Evolutionary conservation across 2,329 filamentous ascomycete species (phyloP).

Genomic region (Akanthomyces dipterigenus): DNA sequence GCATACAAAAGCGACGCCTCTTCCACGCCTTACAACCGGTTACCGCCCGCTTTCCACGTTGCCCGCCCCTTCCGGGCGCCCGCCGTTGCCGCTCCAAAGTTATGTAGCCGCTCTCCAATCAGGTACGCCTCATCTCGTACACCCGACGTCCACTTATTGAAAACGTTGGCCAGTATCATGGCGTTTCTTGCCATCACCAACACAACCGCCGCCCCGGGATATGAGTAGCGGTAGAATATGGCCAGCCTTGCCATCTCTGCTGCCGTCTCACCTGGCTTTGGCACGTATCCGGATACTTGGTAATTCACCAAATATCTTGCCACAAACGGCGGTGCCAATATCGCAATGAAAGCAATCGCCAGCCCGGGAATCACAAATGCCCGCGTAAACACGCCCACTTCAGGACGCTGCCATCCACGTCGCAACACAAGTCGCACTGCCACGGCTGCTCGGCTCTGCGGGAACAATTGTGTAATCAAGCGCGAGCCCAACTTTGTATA

Average conservation of each 20-base stretch:
- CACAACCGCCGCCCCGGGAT: slow-evolving; percentile 56
- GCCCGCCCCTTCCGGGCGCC: slow-evolving; percentile 28
- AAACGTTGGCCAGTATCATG: slow-evolving; percentile 50
- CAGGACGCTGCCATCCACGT: slow-evolving; percentile 71
- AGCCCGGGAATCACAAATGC: slow-evolving; percentile 76
- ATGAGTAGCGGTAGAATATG: slow-evolving; percentile 54
- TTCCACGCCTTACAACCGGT: slow-evolving; percentile 20
- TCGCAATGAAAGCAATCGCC: slow-evolving; percentile 53
- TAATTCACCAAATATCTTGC: slow-evolving; percentile 34
- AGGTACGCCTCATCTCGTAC: slow-evolving; percentile 94
- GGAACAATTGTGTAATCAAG: slow-evolving; percentile 60
- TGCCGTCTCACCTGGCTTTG: slow-evolving; percentile 15
- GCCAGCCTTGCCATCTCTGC: slow-evolving; percentile 25
- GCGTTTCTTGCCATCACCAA: slow-evolving; percentile 36
- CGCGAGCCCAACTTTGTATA: slow-evolving; percentile 77
- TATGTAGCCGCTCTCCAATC: slow-evolving; percentile 90
- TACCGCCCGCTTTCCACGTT: slow-evolving; percentile 31
- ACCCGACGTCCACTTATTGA: slow-evolving; percentile 69
- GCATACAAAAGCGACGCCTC: background rate
- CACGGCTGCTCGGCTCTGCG: slow-evolving; percentile 62
- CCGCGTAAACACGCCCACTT: slow-evolving; percentile 71
- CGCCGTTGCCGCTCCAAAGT: slow-evolving; percentile 59
- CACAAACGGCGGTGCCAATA: slow-evolving; percentile 57
- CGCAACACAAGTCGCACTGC: slow-evolving; percentile 69
- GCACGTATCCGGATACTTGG: slow-evolving; percentile 13